Conservation (phyloP, 176 grass and related monocot genomes). For the Chloris gayana region DNA sequence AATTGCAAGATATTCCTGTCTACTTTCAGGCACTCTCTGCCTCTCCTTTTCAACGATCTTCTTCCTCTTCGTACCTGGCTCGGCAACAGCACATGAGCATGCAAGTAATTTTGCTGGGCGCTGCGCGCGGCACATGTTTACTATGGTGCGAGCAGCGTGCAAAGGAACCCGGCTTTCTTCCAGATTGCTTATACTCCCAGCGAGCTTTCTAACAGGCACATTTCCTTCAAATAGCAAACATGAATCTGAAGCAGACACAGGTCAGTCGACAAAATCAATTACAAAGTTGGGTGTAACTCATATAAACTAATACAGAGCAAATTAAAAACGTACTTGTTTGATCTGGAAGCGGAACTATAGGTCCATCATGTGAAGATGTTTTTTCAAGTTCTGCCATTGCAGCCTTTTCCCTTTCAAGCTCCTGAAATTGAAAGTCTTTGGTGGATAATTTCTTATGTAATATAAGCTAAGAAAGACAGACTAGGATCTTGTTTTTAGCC, state of each 20-base stretch:
- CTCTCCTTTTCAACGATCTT: constrained; percentile 96
- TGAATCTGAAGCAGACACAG: constrained; percentile 25
- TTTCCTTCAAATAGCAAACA: constrained; percentile 59
- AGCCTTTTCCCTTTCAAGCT: constrained; percentile 88
- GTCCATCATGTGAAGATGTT: constrained; percentile 55
- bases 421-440: constrained; percentile 65
- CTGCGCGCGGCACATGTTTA: too few species aligned
- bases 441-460: too few species aligned
- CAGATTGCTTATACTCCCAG: constrained; percentile 61
- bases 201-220: constrained; percentile 67
- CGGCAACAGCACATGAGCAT: too few species aligned
- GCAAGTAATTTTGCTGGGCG: too few species aligned
- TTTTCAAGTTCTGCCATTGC: constrained; percentile 81
- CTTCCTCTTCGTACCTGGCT: too few species aligned
- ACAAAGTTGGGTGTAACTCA: not conserved
- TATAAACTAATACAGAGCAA: not conserved
- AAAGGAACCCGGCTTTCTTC: constrained; percentile 59
- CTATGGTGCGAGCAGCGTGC: too few species aligned
- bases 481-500: too few species aligned
- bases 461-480: too few species aligned
- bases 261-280: constrained; percentile 27
- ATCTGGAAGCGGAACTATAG: constrained; percentile 69
- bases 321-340: constrained; percentile 59
- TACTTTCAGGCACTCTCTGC: constrained; percentile 97
- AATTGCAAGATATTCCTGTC: constrained; percentile 87